Evolutionary conservation across 2,329 filamentous ascomycete species (phyloP).

Genomic region (Nothophoma quercina): DNA sequence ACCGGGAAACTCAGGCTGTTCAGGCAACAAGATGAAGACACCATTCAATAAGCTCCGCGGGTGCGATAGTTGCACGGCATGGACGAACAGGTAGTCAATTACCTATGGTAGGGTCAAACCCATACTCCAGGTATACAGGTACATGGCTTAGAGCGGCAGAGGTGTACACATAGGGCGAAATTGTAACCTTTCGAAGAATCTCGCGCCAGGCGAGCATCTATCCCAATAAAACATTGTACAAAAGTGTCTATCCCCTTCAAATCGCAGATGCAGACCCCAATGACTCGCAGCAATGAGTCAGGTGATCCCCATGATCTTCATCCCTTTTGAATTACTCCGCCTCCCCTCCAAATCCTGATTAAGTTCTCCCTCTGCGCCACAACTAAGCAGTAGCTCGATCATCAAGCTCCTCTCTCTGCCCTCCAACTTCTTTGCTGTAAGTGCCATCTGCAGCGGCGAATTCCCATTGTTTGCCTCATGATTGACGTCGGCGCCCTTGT

Average conservation of each 20-base stretch:
- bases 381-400: constrained; percentile 37
- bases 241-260: not conserved
- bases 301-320: constrained; percentile 30
- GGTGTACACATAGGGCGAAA: no score
- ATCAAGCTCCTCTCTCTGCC: constrained; percentile 38
- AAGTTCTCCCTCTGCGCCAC: constrained; percentile 39
- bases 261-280: not conserved
- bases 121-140: no score
- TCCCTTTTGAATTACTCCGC: constrained; percentile 32
- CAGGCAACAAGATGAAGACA: not conserved
- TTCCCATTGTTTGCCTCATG: constrained; percentile 28
- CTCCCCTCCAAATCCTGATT: constrained; percentile 21
- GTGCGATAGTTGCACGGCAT: no score
- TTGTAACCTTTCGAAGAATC: not conserved
- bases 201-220: constrained; percentile 10
- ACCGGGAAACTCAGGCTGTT: not conserved
- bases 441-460: constrained; percentile 34
- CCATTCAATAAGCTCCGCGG: no score
- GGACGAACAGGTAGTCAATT: no score
- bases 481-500: constrained; percentile 44
- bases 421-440: constrained; percentile 30
- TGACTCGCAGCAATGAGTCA: not conserved
- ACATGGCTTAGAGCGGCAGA: no score
- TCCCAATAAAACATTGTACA: constrained; percentile 8
- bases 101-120: no score